A percentile compares a stretch with the other conserved stretches of the same genome.
Evolutionary conservation across 2,329 filamentous ascomycete species (phyloP).

Genomic region (Fusarium musae): DNA sequence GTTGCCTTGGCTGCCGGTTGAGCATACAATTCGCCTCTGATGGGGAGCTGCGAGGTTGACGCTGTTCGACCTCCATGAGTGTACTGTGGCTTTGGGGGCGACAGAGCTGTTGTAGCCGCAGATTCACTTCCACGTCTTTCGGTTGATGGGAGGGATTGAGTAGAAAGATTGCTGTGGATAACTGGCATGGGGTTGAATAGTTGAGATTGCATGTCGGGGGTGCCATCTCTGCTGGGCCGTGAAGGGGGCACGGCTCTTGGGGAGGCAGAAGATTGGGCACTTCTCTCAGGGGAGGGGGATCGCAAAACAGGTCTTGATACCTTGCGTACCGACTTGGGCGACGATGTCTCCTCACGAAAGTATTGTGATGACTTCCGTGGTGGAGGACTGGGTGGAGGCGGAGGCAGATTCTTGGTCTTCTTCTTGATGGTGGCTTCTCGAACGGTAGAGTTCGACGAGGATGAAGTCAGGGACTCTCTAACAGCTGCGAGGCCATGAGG

Average conservation of each 20-base stretch:
- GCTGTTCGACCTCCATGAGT: constrained; percentile 44
- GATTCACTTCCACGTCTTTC: constrained; percentile 60
- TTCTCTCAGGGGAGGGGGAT: constrained; percentile 50
- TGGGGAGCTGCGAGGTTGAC: constrained; percentile 48
- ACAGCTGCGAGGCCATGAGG: constrained; percentile 71
- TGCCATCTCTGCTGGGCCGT: constrained; percentile 76
- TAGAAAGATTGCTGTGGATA: constrained; percentile 71
- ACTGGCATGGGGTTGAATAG: constrained; percentile 62
- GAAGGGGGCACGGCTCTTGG: constrained; percentile 59
- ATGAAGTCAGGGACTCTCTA: constrained; percentile 76
- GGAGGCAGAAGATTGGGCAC: constrained; percentile 40
- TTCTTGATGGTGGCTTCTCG: constrained; percentile 60
- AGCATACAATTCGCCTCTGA: constrained; percentile 32
- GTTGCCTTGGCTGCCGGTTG: constrained; percentile 15
- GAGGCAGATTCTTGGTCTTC: constrained; percentile 57
- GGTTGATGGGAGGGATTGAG: constrained; percentile 55
- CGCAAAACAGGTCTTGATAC: constrained; percentile 45
- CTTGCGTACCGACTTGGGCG: constrained; percentile 52
- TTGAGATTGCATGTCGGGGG: constrained; percentile 69
- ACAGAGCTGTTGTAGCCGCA: constrained; percentile 46
- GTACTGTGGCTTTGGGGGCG: constrained; percentile 50
- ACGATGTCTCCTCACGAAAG: constrained; percentile 55
- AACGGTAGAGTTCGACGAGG: constrained; percentile 77
- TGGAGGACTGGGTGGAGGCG: constrained; percentile 68
- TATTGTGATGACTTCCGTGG: constrained; percentile 71